phyloP scores from a whole-genome alignment of 225 moss, liverwort and hornwort species.

The Sphagnum tenellum region DNA sequence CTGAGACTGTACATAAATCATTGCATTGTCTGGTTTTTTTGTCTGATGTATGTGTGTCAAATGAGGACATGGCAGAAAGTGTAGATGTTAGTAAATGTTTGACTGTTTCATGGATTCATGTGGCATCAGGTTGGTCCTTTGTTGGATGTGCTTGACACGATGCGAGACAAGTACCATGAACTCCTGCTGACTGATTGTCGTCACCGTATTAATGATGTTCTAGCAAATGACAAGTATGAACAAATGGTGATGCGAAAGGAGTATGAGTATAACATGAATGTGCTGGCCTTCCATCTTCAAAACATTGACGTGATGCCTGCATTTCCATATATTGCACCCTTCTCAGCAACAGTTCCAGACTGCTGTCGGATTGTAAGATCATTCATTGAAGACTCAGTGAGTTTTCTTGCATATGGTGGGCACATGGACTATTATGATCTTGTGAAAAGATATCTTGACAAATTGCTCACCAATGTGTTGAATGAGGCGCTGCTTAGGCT shows the following conservation, averaged over 20 bases:
- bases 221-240: slow-evolving; percentile 94
- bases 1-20: too few species aligned
- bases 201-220: slow-evolving; percentile 70
- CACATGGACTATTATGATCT: slow-evolving; percentile 97
- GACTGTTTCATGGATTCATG: neutral
- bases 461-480: slow-evolving; percentile 66
- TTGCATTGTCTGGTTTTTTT: too few species aligned
- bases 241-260: slow-evolving; percentile 99
- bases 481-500: slow-evolving; percentile 84
- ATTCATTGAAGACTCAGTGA: slow-evolving; percentile 84
- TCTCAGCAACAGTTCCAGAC: slow-evolving; percentile 90
- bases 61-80: too few species aligned
- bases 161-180: slow-evolving; percentile 88
- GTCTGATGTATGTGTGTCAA: too few species aligned
- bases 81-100: neutral
- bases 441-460: slow-evolving; percentile 93
- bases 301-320: slow-evolving; percentile 91
- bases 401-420: slow-evolving; percentile 83
- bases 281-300: slow-evolving; percentile 89
- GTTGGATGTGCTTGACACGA: slow-evolving; percentile 51
- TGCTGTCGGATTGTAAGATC: slow-evolving; percentile 87
- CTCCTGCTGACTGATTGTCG: slow-evolving; percentile 86
- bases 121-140: slow-evolving; percentile 23
- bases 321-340: slow-evolving; percentile 94
- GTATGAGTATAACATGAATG: slow-evolving; percentile 93